Base-by-base conservation (phyloP, 108 stramenopile genomes). In the Cyclotella baltica region DNA sequence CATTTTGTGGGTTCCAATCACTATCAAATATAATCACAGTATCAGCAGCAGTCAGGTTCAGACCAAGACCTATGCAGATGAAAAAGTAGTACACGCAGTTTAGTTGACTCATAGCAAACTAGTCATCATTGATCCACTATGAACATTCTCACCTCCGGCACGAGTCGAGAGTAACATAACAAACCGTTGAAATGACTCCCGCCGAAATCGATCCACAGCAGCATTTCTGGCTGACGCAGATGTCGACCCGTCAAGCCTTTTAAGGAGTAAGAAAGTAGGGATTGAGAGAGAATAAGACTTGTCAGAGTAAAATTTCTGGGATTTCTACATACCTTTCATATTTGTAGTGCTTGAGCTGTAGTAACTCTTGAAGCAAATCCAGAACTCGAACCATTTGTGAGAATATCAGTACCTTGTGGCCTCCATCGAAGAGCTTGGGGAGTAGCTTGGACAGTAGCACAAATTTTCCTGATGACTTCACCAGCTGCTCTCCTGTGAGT, bases 31-130 rank as follows among this genome's bases (percentile, higher is more conserved):
- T 95, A 48, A 99, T 96, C 6, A 97, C 95, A 18, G 97, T 96
- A 86, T 99, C 98, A n/a, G 99, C 99, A 30, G 97, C 88, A 30
- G 97, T 94, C 50, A 98, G 75, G 79, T 98, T 96, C 25, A 96
- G 72, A 20, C 96, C 94, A 23, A 96, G 84, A 1, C 96, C 67
- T 67, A 10, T 8, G 30, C 28, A 9, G n/a, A n/a, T n/a, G 16
- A 25, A 29, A 36, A 1, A 62, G 35, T 4, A 35, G 35, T 3
- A 25, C 31, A 59, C 2, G 52, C 5, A n/a, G n/a, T n/a, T 5
- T n/a, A 53, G 52, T 19, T 10, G 16, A 5, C 19, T 53, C n/a
- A 53, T 5, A 53, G 20, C 22, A 53, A 53, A 19, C n/a, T 20
- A n/a, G n/a, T n/a, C n/a, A n/a, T n/a, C n/a, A n/a, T n/a, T n/a